Evolutionary conservation across 805 yeast genomes (phyloP).

Genomic region (Candida ortonii): DNA sequence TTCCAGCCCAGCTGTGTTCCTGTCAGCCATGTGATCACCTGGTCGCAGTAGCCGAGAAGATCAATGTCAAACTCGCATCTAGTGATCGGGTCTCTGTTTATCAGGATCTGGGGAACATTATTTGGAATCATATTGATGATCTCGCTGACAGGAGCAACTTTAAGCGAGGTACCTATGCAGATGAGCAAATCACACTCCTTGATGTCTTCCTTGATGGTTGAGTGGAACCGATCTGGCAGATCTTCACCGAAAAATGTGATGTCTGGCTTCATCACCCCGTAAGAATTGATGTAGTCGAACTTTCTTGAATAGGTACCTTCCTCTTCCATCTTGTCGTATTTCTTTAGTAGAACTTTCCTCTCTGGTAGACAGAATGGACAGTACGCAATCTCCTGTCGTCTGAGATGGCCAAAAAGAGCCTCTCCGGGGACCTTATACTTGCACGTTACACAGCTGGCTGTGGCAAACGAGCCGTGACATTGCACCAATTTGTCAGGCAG

Average conservation of each 20-base stretch:
- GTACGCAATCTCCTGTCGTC: constrained; percentile 58
- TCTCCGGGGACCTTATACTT: constrained; percentile 63
- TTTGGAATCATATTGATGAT: constrained; percentile 72
- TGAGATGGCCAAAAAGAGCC: constrained; percentile 56
- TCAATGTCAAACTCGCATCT: constrained; percentile 80
- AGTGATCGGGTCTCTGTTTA: constrained; percentile 70
- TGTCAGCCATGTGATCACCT: constrained; percentile 64
- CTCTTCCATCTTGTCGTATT: constrained; percentile 32
- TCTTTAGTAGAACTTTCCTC: constrained; percentile 32
- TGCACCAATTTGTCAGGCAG: constrained; percentile 66
- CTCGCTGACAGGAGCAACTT: constrained; percentile 89
- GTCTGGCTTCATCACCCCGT: constrained; percentile 88
- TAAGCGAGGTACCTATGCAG: constrained; percentile 86
- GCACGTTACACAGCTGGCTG: constrained; percentile 82
- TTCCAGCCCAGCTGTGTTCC: constrained; percentile 54
- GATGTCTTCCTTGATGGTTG: constrained; percentile 55
- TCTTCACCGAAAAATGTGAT: constrained; percentile 90
- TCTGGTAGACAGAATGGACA: constrained; percentile 64
- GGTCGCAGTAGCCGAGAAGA: constrained; percentile 79
- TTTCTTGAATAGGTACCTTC: constrained; percentile 29
- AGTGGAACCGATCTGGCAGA: constrained; percentile 68
- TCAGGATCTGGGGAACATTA: constrained; percentile 78
- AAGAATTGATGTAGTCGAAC: constrained; percentile 42
- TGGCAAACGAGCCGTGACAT: constrained; percentile 91
- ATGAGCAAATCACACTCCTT: constrained; percentile 70